A percentile compares a stretch with the other conserved stretches of the same genome.
These are phyloP conservation scores for Pseudofabraea citricarpa DNA, from an alignment of 2,329 filamentous ascomycete genomes.

Conservation along the genomic window DNA sequence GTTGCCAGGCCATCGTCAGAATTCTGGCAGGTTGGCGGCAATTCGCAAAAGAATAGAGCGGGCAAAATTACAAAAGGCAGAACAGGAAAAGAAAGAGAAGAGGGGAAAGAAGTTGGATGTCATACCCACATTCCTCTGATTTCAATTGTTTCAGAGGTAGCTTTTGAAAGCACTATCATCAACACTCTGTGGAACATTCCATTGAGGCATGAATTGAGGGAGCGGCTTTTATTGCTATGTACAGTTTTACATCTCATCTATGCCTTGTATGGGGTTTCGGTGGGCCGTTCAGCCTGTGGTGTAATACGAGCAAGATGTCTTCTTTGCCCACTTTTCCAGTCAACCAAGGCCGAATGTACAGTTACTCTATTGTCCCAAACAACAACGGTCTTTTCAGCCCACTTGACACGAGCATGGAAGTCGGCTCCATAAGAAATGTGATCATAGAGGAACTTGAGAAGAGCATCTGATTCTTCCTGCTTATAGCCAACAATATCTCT, in stretches of 20 bases:
- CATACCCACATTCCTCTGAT: constrained; percentile 22
- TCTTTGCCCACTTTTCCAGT: constrained; percentile 76
- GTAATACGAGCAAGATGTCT: constrained; percentile 79
- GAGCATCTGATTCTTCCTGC: constrained; percentile 76
- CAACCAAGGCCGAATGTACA: constrained; percentile 71
- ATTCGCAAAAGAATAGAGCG: constrained; percentile 15
- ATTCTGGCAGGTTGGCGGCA: not conserved
- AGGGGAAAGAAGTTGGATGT: constrained; percentile 16
- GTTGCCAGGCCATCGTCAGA: too few species aligned
- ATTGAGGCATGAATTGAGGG: too few species aligned
- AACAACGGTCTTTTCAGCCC: constrained; percentile 75
- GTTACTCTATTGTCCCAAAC: constrained; percentile 85
- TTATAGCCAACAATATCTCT: constrained; percentile 77
- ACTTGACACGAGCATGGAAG: constrained; percentile 70
- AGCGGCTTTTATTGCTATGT: too few species aligned
- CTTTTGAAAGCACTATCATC: too few species aligned
- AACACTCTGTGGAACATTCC: too few species aligned
- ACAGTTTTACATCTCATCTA: too few species aligned
- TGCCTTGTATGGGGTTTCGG: constrained; percentile 68
- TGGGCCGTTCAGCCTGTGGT: constrained; percentile 74
- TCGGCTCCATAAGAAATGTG: constrained; percentile 69
- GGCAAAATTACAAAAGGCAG: constrained; percentile 11
- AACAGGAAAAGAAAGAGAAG: constrained; percentile 15
- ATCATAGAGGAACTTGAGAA: constrained; percentile 74
- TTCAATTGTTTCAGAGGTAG: too few species aligned